Base-by-base conservation (phyloP, 306 rosid species). In the Quercus glauca region DNA sequence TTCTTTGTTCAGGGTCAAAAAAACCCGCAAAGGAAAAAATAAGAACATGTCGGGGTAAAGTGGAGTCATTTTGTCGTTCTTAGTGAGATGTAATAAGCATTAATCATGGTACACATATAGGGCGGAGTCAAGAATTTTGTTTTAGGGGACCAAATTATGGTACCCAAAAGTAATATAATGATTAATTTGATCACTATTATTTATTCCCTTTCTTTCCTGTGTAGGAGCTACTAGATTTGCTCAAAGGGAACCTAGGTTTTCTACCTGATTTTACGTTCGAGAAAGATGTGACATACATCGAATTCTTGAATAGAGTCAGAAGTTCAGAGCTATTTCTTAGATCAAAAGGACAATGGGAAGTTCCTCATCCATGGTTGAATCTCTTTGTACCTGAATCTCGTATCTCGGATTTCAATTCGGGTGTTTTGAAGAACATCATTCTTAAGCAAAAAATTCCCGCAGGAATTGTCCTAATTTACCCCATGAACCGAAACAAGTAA, bases 351-450 rank as follows among this genome's bases (percentile, higher is more conserved):
- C 79, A 85, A 0, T 93, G 99, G 99, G 91, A 93, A 0, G 69
- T 89, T 14, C 87, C 98, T 65, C 99, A 96, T 84, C 99, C 99
- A 23, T 96, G 99, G 98, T 4, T 96, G 28, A 90, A 93, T 84
- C 76, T 96, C 49, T 91, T 96, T 72, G 74, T 96, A 41, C 98
- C 99, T 3, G 78, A 83, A 79, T 96, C 99, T 55, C 79, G 80
- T 74, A 87, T 96, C 4, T 57, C 61, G 0, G 91, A 89, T 37
- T 88, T 96, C 20, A 19, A 91, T 75, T 73, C 84, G 0, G 91
- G 92, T 8, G 98, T 93, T 56, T 91, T 89, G 76, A 85, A 80
- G 58, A 84, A 76, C 65, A 96, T 96, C 43, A 58, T 93, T 75
- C 89, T 86, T 6, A 82, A 89, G 26, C 90, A 89, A 64, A 89